Percentiles rank a stretch among this genome's conserved stretches.
phyloP scores from a whole-genome alignment of 192 early-diverging fungal species.

The Coemansia sp. region DNA sequence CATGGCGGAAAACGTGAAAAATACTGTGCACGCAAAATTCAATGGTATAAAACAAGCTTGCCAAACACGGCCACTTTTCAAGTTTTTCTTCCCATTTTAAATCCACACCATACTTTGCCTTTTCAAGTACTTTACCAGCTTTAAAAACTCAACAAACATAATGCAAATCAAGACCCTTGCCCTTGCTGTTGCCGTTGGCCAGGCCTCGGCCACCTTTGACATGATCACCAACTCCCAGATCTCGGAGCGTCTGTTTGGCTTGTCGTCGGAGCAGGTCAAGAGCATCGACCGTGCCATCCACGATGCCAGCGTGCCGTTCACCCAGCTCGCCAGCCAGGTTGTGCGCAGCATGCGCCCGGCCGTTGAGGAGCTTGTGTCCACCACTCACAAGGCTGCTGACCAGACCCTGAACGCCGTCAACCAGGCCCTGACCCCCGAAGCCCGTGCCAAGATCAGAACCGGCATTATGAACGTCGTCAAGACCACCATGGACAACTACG shows the following conservation, averaged over 20 bases:
- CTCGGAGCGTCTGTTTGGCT: slow-evolving; percentile 51
- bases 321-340: slow-evolving; percentile 52
- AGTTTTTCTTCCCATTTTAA: background rate
- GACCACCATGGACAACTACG: slow-evolving; percentile 55
- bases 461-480: slow-evolving; percentile 56
- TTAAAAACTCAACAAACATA: slow-evolving; percentile 2
- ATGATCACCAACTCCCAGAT: slow-evolving; percentile 52
- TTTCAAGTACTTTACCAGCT: background rate
- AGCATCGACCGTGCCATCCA: slow-evolving; percentile 53
- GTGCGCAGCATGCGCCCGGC: slow-evolving; percentile 55
- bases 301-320: slow-evolving; percentile 47
- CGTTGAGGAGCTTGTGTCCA: slow-evolving; percentile 34
- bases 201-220: slow-evolving; percentile 54
- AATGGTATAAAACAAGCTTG: background rate
- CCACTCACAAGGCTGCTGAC: slow-evolving; percentile 44
- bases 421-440: slow-evolving; percentile 52
- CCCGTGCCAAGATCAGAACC: slow-evolving; percentile 57
- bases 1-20: background rate
- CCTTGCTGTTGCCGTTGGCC: slow-evolving; percentile 47
- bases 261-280: slow-evolving; percentile 54
- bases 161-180: slow-evolving; percentile 56
- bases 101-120: background rate
- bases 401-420: slow-evolving; percentile 43
- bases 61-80: slow-evolving; percentile 1
- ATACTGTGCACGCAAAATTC: background rate